Base-by-base conservation (phyloP, 441 rosid species). In the Viola pubescens region DNA sequence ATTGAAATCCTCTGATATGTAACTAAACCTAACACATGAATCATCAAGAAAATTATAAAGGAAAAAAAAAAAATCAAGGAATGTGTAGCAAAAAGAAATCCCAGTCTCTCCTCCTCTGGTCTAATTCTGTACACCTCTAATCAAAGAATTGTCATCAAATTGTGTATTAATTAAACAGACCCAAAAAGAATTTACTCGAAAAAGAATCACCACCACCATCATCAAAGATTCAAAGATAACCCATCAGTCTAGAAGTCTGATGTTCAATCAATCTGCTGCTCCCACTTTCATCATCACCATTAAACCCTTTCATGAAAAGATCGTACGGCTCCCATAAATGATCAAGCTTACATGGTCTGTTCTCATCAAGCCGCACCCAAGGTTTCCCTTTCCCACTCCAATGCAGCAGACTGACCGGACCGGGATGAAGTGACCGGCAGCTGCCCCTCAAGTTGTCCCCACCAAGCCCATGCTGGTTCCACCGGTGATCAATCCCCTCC, bases 381-480 rank as follows among this genome's bases (percentile, higher is more conserved):
- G 98, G 98, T 69, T 91, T 91, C 61, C 98, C 98, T 70, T 91
- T 91, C 3, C 98, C 98, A 56, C 98, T 91, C 98, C 98, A 91
- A 75, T 91, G 98, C 44, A 91, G 69, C 79, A 91, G 71, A 42
- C 98, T 88, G 40, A 86, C 96, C 6, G 95, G 86, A 38, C 98
- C 98, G 2, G 85, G 81, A 63, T 91, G 98, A 60, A 91, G 49
- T 0, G 81, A 64, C 68, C 98, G 61, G 74, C 98, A 91, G 48
- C 94, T 85, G 3, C 91, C 98, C 64, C 83, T 81, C 66, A 91
- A 76, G 57, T 91, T 91, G 75, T 91, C 96, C 0, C 98, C 98
- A 3, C 98, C 98, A 1, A 91, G 70, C 12, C 98, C 98, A 40
- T 91, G 98, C 52, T 91, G 96, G 73, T 91, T 91, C 98, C 96